A percentile compares a stretch with the other conserved stretches of the same genome.
Conservation (phyloP, 148 eudicot species). For the Camellia japonica region DNA sequence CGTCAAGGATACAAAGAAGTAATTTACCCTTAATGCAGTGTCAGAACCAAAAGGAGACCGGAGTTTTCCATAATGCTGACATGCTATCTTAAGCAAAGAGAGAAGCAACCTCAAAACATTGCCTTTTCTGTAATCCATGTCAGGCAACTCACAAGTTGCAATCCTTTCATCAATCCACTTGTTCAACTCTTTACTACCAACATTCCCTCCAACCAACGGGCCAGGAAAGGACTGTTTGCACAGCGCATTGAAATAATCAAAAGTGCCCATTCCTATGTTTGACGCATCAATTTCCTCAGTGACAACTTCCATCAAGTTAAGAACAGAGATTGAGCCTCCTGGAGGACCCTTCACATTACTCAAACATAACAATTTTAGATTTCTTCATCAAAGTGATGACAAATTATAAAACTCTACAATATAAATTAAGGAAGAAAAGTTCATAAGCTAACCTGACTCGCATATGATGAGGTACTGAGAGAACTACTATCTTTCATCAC, state of each 20-base stretch:
- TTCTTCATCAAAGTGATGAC: not conserved
- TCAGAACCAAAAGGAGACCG: slow-evolving; percentile 72
- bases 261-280: slow-evolving; percentile 25
- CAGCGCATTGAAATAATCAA: slow-evolving; percentile 44
- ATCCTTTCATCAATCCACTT: slow-evolving; percentile 74
- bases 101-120: slow-evolving; percentile 62
- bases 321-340: slow-evolving; percentile 49
- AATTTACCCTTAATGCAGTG: slow-evolving; percentile 50
- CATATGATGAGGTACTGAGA: slow-evolving; percentile 34
- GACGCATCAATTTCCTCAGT: slow-evolving; percentile 29
- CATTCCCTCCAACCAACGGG: slow-evolving; percentile 62
- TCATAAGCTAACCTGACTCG: slow-evolving; percentile 51
- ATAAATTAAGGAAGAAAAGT: not conserved
- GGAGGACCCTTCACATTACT: slow-evolving; percentile 52
- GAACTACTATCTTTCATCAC: slow-evolving; percentile 52
- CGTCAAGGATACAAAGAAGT: not conserved
- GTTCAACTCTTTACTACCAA: slow-evolving; percentile 60
- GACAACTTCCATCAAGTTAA: slow-evolving; percentile 51
- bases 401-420: not conserved
- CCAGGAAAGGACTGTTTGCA: slow-evolving; percentile 55
- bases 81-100: slow-evolving; percentile 71
- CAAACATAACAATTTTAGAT: slow-evolving; percentile 13
- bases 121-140: slow-evolving; percentile 37
- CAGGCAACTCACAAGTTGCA: slow-evolving; percentile 26
- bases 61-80: slow-evolving; percentile 82